Evolutionary conservation across 148 eudicot genomes (phyloP).

Genomic region (Bassia scoparia): DNA sequence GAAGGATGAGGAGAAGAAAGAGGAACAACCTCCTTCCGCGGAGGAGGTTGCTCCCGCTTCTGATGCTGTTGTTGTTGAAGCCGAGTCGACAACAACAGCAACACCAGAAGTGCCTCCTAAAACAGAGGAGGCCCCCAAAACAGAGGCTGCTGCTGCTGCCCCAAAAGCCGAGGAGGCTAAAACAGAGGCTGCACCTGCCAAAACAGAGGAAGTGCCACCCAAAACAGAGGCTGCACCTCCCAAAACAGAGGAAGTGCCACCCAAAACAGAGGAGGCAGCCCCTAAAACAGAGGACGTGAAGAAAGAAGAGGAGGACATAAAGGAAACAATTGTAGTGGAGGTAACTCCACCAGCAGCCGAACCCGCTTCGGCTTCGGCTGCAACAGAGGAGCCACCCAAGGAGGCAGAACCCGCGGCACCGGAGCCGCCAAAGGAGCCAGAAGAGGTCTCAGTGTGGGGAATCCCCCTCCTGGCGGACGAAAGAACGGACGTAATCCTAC

Average conservation of each 20-base stretch:
- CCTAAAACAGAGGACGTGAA: background rate
- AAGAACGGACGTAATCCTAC: conserved; percentile 46
- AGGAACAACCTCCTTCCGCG: conserved; percentile 11
- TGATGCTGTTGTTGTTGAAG: too few species aligned
- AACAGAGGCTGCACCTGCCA: conserved; percentile 27
- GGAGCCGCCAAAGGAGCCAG: conserved; percentile 43
- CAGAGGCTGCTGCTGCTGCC: conserved; percentile 12
- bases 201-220: conserved; percentile 23
- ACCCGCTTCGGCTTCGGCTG: background rate
- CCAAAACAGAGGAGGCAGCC: conserved; percentile 13
- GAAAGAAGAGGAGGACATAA: conserved; percentile 40
- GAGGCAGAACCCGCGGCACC: conserved; percentile 16
- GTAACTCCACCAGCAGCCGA: conserved; percentile 23
- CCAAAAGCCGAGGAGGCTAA: conserved; percentile 22
- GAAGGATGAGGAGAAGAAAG: conserved; percentile 12
- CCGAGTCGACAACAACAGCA: too few species aligned
- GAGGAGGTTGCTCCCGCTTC: conserved; percentile 23
- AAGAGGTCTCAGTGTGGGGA: conserved; percentile 61
- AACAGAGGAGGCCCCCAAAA: conserved; percentile 16
- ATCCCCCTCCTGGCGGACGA: conserved; percentile 50
- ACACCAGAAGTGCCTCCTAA: background rate
- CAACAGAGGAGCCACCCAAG: conserved; percentile 25
- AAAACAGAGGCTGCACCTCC: conserved; percentile 21
- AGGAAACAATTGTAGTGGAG: conserved; percentile 62
- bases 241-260: conserved; percentile 17